These are phyloP conservation scores for Backusella morwellensis DNA, from an alignment of 192 early-diverging fungal species.

Conservation along the genomic window DNA sequence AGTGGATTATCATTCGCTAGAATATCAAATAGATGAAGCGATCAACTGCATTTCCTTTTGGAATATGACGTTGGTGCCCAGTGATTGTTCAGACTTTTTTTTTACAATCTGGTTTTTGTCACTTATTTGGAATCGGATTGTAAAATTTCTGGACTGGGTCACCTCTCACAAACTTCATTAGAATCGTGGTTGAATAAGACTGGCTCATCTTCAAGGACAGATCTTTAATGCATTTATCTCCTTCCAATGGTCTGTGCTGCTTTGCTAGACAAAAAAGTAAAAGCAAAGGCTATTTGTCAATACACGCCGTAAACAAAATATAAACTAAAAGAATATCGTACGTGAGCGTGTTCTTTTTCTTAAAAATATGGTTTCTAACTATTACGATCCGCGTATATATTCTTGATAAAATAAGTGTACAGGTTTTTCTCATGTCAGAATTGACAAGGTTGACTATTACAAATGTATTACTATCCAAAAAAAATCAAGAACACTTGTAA, in stretches of 20 bases:
- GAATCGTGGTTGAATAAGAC: conserved; percentile 18
- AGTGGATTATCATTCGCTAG: not conserved
- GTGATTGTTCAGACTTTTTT: not conserved
- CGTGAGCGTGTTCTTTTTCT: too few relatives aligned
- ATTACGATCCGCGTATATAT: not conserved
- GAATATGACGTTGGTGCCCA: not conserved
- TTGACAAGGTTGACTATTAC: not conserved
- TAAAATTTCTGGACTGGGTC: conserved; percentile 5
- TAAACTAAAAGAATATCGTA: not conserved
- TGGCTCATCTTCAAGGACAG: conserved; percentile 1
- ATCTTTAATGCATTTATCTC: not conserved
- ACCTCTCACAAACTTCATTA: conserved; percentile 17
- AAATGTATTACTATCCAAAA: not conserved
- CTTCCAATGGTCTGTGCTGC: conserved; percentile 7
- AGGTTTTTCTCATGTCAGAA: not conserved
- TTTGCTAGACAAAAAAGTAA: not conserved
- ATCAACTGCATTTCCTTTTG: not conserved
- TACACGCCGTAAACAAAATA: not conserved
- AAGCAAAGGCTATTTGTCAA: not conserved
- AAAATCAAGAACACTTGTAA: not conserved
- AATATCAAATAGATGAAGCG: not conserved
- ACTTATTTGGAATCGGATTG: not conserved
- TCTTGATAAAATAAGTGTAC: not conserved
- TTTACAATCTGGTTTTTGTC: not conserved
- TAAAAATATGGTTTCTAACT: not conserved